phyloP scores from a whole-genome alignment of 1,139 yeast species.

The Saccharomyces pastorianus region DNA sequence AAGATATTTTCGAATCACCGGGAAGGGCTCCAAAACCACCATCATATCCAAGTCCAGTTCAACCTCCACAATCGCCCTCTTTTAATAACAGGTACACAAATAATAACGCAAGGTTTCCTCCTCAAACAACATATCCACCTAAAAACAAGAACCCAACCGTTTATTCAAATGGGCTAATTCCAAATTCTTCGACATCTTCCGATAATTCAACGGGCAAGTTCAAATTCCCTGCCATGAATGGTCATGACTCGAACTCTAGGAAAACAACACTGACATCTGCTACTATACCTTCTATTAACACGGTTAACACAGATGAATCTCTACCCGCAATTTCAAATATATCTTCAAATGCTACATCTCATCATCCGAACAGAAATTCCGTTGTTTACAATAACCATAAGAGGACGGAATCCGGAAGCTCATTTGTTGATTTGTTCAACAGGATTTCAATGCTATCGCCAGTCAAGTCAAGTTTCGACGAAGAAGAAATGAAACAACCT shows the following conservation, averaged over 20 bases:
- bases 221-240: not conserved
- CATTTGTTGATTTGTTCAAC: conserved; percentile 29
- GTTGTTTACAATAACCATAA: conserved; percentile 16
- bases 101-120: not conserved
- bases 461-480: conserved; percentile 4
- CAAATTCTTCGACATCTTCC: not conserved
- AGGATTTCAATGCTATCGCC: conserved; percentile 28
- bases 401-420: conserved; percentile 27
- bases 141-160: conserved; percentile 5
- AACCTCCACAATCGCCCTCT: conserved; percentile 27
- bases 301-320: not conserved
- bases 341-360: not conserved
- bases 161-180: not conserved
- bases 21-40: conserved; percentile 59
- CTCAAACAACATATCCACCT: conserved; percentile 1
- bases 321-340: not conserved
- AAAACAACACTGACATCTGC: not conserved
- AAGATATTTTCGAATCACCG: conserved; percentile 43
- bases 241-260: not conserved
- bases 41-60: conserved; percentile 40
- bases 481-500: not conserved
- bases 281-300: not conserved
- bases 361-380: conserved; percentile 6
- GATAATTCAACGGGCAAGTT: not conserved
- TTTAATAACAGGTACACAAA: not conserved